Evolutionary conservation across 441 rosid genomes (phyloP).

Genomic region (Cnidoscolus chayamansa): DNA sequence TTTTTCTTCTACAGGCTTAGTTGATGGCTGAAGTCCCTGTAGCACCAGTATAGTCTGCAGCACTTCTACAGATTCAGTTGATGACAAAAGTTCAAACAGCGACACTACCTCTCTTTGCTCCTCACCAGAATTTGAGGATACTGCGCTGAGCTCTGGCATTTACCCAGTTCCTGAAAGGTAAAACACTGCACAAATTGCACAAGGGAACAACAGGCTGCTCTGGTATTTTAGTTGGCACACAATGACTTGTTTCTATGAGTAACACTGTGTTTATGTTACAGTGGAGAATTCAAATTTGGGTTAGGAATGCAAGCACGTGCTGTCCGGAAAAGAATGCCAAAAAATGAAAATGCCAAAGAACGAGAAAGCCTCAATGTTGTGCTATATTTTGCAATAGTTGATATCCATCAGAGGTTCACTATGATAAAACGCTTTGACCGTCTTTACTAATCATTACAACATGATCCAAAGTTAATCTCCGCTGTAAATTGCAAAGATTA

Average conservation of each 20-base stretch:
- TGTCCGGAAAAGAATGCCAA: conserved; percentile 22
- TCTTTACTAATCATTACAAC: conserved; percentile 48
- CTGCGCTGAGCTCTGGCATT: conserved; percentile 17
- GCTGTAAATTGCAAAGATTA: conserved; percentile 49
- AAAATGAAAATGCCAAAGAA: not conserved
- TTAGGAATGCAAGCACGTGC: conserved; percentile 46
- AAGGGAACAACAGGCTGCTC: not conserved
- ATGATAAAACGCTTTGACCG: conserved; percentile 51
- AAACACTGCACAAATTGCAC: not conserved
- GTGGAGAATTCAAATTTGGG: conserved; percentile 29
- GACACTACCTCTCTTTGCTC: conserved; percentile 2
- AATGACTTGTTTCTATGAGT: too few species aligned
- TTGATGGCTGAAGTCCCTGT: conserved; percentile 11
- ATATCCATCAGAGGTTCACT: conserved; percentile 43
- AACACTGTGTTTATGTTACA: conserved; percentile 15
- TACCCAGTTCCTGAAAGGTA: conserved; percentile 20
- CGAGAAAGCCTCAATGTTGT: conserved; percentile 35
- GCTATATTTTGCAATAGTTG: conserved; percentile 44
- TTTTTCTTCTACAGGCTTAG: conserved; percentile 21
- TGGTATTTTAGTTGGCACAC: not conserved
- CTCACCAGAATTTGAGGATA: conserved; percentile 15
- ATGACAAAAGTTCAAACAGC: not conserved
- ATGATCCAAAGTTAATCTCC: conserved; percentile 43
- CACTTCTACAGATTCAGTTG: conserved; percentile 13
- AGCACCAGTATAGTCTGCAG: not conserved